Conservation (phyloP, 2,329 filamentous ascomycete species). For the Pseudogymnoascus sp. region DNA sequence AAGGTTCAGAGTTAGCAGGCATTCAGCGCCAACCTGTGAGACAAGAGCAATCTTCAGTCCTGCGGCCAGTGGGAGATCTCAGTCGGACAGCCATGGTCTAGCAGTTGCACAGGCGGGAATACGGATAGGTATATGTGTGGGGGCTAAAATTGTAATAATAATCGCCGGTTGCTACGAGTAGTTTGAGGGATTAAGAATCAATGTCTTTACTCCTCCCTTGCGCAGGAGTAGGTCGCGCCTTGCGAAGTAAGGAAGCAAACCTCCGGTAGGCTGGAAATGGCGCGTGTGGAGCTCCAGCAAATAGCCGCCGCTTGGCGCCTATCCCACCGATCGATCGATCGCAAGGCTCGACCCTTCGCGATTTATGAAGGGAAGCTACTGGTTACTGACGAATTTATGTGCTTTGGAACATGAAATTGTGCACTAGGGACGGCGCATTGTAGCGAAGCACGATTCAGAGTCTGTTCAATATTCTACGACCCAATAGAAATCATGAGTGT, state of each 20-base stretch:
- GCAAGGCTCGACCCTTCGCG: neutral
- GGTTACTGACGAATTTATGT: neutral
- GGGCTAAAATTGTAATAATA: neutral
- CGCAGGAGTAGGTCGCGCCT: neutral
- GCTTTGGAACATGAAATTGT: neutral
- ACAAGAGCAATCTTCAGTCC: slow-evolving; percentile 1
- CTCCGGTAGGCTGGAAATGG: neutral
- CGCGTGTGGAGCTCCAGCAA: neutral
- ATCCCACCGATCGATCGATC: slow-evolving; percentile 1
- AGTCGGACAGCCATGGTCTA: neutral
- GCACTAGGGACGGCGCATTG: neutral
- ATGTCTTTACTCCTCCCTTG: neutral
- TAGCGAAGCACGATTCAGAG: neutral
- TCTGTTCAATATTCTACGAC: neutral
- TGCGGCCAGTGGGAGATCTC: neutral
- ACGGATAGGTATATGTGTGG: neutral
- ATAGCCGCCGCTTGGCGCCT: neutral
- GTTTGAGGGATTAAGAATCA: neutral
- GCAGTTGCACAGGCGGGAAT: neutral
- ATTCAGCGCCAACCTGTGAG: neutral
- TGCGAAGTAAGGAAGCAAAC: neutral
- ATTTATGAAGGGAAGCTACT: slow-evolving; percentile 5
- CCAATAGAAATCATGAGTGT: slow-evolving; percentile 64
- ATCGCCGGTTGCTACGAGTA: neutral
- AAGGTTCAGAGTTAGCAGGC: neutral